phyloP scores from a whole-genome alignment of 1,284 basidiomycete species.

The Mycena citricolor region DNA sequence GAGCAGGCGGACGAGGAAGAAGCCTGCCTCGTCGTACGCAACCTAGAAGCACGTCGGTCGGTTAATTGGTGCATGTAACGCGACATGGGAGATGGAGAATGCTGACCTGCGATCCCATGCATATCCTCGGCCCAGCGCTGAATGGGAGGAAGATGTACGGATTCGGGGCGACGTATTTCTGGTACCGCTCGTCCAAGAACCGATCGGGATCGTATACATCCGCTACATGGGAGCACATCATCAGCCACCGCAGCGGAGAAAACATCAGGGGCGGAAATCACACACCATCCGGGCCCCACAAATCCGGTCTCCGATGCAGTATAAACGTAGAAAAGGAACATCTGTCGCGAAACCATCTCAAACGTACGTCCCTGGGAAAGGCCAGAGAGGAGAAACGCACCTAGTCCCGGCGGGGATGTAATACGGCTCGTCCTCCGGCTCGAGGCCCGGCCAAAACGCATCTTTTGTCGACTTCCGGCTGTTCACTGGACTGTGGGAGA shows the following conservation, averaged over 20 bases:
- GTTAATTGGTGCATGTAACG: too few relatives aligned
- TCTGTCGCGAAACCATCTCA: conserved; percentile 17
- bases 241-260: too few relatives aligned
- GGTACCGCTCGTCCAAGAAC: conserved; percentile 3
- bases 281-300: conserved; percentile 8
- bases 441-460: conserved; percentile 10
- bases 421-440: conserved; percentile 3
- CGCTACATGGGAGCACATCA: too few relatives aligned
- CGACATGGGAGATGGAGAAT: too few relatives aligned
- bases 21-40: conserved; percentile 29
- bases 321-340: conserved; percentile 23
- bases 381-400: conserved; percentile 3
- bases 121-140: conserved; percentile 6
- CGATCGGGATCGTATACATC: conserved; percentile 9
- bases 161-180: conserved; percentile 13
- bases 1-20: conserved; percentile 9
- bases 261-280: neutral
- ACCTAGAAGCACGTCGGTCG: conserved; percentile 36
- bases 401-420: conserved; percentile 17
- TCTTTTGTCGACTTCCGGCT: conserved; percentile 15
- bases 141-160: conserved; percentile 4
- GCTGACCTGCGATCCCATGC: neutral
- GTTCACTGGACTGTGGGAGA: neutral
- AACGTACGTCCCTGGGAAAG: too few relatives aligned
- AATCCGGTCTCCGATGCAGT: conserved; percentile 3